phyloP scores from a whole-genome alignment of 768 basidiomycete genomes.

The Xerocomellus chrysenteron region DNA sequence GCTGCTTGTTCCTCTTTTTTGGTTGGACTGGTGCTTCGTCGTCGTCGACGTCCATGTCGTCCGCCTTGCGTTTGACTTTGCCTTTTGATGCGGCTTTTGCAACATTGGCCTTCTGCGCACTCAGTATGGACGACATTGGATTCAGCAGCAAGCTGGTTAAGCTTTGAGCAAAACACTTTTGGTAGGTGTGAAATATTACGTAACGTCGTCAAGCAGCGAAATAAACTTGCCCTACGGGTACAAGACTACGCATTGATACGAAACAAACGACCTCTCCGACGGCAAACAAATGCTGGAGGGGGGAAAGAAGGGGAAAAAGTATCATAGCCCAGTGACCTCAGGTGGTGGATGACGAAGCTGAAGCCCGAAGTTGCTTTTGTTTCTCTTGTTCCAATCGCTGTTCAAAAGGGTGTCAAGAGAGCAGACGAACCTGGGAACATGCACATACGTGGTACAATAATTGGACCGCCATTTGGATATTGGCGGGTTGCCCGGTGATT shows the following conservation, averaged over 20 bases:
- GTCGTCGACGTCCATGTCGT: conserved; percentile 61
- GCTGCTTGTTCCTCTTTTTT: conserved; percentile 88
- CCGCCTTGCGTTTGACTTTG: conserved; percentile 64
- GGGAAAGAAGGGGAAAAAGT: not conserved
- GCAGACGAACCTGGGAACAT: not conserved
- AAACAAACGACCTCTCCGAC: conserved; percentile 1
- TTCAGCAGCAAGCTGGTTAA: not conserved
- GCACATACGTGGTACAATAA: conserved; percentile 77
- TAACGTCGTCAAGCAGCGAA: conserved; percentile 12
- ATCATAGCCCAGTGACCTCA: conserved; percentile 13
- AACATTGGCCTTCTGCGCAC: conserved; percentile 59
- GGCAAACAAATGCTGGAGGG: not conserved
- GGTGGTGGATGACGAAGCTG: conserved; percentile 30
- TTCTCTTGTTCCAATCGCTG: conserved; percentile 89
- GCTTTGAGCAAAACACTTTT: not conserved
- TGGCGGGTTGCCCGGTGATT: conserved; percentile 92
- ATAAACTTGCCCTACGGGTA: conserved; percentile 1
- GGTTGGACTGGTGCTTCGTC: conserved; percentile 39
- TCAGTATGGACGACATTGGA: conserved; percentile 64
- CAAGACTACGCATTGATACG: conserved; percentile 12
- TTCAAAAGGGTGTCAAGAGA: conserved; percentile 8
- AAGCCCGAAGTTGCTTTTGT: conserved; percentile 67
- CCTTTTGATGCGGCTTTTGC: conserved; percentile 41
- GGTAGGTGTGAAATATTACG: conserved; percentile 18
- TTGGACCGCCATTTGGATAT: conserved; percentile 96